Percentiles rank a stretch among this genome's conserved stretches.
Conservation (phyloP, 306 rosid genomes). For the Quercus agrifolia region DNA sequence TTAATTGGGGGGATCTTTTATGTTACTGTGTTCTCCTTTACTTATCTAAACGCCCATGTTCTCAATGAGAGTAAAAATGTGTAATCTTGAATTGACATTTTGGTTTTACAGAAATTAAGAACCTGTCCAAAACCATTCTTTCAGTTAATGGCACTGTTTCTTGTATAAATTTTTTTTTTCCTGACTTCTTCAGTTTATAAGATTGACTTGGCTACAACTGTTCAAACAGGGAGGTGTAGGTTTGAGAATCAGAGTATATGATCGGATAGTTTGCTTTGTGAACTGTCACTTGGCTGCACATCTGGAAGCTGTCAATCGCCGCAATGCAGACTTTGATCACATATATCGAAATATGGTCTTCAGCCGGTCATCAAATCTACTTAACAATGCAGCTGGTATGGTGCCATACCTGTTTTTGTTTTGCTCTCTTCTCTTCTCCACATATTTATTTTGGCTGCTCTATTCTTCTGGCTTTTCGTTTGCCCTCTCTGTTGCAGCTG, state of each 20-base stretch:
- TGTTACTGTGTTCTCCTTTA: too few species aligned
- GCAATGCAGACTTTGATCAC: conserved; percentile 98
- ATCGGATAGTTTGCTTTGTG: conserved; percentile 97
- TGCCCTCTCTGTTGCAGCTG: conserved; percentile 86
- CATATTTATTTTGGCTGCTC: conserved; percentile 92
- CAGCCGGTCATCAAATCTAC: conserved; percentile 78
- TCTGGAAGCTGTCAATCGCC: conserved; percentile 93
- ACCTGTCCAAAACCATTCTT: background rate
- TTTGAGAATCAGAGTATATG: conserved; percentile 92
- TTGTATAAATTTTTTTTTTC: background rate
- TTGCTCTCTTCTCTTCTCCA: conserved; percentile 89
- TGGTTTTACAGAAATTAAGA: background rate
- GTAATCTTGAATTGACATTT: too few species aligned
- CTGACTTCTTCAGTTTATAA: conserved; percentile 10
- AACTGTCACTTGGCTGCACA: conserved; percentile 99
- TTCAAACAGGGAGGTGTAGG: conserved; percentile 95
- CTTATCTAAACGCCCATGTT: too few species aligned
- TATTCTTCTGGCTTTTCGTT: conserved; percentile 96
- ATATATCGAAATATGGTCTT: conserved; percentile 90
- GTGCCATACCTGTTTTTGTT: conserved; percentile 77
- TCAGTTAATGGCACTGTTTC: background rate
- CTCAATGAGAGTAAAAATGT: too few species aligned
- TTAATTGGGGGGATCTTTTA: too few species aligned
- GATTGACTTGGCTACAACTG: conserved; percentile 29
- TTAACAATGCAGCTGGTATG: conserved; percentile 90